These are phyloP conservation scores for Casuarina equisetifolia DNA, from an alignment of 306 rosid genomes.

Conservation along the genomic window DNA sequence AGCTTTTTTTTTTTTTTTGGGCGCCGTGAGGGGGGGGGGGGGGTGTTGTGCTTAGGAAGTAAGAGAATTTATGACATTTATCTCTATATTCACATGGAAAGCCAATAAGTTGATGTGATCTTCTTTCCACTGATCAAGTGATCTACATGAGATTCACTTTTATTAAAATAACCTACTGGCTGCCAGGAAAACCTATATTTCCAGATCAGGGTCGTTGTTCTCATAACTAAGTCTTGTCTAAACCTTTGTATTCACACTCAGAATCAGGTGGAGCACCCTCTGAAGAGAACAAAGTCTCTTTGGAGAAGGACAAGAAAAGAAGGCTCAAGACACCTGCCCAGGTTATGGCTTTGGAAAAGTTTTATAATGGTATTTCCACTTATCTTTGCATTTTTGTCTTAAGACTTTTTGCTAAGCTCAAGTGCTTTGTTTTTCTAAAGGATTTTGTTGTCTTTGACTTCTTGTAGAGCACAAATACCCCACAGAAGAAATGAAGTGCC, in stretches of 20 bases:
- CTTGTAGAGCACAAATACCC: conserved; percentile 86
- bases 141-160: not conserved
- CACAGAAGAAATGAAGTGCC: conserved; percentile 77
- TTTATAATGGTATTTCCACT: conserved; percentile 65
- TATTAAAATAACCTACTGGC: not conserved
- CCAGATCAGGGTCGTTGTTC: not conserved
- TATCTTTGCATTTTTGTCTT: conserved; percentile 23
- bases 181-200: not conserved
- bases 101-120: not conserved
- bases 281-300: conserved; percentile 68
- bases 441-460: not conserved
- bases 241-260: conserved; percentile 42
- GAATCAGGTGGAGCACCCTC: conserved; percentile 65
- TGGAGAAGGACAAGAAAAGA: conserved; percentile 72
- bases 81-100: not conserved
- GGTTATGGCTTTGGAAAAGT: conserved; percentile 73
- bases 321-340: conserved; percentile 87
- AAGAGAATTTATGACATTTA: not conserved
- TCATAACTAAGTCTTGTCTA: not conserved
- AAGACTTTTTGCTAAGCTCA: conserved; percentile 12
- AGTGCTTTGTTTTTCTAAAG: conserved; percentile 16
- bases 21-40: too few species aligned
- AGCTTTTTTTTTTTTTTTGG: not conserved
- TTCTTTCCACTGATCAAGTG: not conserved
- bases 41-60: not conserved